Evolutionary conservation across 257 asterid genomes (phyloP).

Genomic region (Solanum rostratum): DNA sequence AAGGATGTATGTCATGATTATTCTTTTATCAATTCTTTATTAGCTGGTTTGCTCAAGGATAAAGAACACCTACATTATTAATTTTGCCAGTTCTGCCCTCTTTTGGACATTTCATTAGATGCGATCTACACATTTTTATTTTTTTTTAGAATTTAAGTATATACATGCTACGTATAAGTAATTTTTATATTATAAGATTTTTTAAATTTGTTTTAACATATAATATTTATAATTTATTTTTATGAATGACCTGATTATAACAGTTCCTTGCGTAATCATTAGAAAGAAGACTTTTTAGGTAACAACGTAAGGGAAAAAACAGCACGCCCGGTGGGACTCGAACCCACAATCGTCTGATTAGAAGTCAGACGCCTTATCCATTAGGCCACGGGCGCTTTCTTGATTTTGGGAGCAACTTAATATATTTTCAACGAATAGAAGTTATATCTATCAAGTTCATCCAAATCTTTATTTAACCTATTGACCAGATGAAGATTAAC

Average conservation of each 20-base stretch:
- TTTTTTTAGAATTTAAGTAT: background rate
- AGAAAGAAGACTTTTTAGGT: too few relatives aligned
- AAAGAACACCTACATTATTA: background rate
- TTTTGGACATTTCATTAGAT: background rate
- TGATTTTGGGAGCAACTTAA: too few relatives aligned
- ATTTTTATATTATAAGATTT: too few relatives aligned
- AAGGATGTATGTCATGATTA: background rate
- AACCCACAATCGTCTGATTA: constrained; percentile 46
- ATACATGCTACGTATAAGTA: too few relatives aligned
- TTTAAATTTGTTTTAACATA: too few relatives aligned
- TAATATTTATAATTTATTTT: too few relatives aligned
- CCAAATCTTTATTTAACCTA: too few relatives aligned
- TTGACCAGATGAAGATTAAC: too few relatives aligned
- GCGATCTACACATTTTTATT: background rate
- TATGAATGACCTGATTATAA: too few relatives aligned
- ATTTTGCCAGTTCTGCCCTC: background rate
- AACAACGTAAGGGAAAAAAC: fast-evolving
- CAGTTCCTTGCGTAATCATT: too few relatives aligned
- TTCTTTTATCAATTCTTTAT: background rate
- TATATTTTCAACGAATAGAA: too few relatives aligned
- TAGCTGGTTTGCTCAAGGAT: background rate
- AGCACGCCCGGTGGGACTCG: constrained; percentile 34
- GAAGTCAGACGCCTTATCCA: constrained; percentile 50
- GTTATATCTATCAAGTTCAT: too few relatives aligned
- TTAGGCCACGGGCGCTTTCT: constrained; percentile 21